A percentile compares a stretch with the other conserved stretches of the same genome.
Conservation (phyloP, 2,329 filamentous ascomycete species). For the Colletotrichum australisinense region DNA sequence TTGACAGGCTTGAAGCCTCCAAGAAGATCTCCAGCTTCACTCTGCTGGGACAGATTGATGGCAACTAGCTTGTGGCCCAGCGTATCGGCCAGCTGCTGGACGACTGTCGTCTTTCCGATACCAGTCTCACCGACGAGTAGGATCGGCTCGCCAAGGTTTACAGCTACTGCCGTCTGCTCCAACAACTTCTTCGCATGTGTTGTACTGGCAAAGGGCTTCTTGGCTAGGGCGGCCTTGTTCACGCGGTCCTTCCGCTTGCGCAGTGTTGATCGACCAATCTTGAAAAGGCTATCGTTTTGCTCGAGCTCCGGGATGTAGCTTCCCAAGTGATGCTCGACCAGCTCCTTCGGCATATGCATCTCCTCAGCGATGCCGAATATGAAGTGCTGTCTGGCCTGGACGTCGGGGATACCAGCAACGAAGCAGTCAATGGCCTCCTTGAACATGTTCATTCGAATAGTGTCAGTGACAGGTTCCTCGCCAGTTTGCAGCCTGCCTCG, state of each 20-base stretch:
- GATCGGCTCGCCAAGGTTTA: conserved; percentile 87
- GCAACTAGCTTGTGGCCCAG: conserved; percentile 89
- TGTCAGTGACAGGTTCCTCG: conserved; percentile 78
- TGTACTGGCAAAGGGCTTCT: conserved; percentile 86
- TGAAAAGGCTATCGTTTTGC: conserved; percentile 67
- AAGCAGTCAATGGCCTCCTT: conserved; percentile 96
- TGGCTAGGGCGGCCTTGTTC: conserved; percentile 61
- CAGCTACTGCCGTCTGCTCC: conserved; percentile 87
- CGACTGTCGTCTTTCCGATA: conserved; percentile 96
- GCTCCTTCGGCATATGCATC: conserved; percentile 86
- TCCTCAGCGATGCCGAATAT: conserved; percentile 83
- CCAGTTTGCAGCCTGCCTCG: conserved; percentile 69
- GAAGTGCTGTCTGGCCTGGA: conserved; percentile 68
- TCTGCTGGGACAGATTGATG: conserved; percentile 97
- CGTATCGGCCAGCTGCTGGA: conserved; percentile 89
- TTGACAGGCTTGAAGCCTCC: conserved; percentile 98
- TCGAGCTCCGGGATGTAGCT: conserved; percentile 79
- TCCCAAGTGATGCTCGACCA: conserved; percentile 80
- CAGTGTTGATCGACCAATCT: conserved; percentile 75
- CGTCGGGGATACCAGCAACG: conserved; percentile 80
- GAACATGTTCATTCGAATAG: conserved; percentile 84
- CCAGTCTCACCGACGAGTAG: conserved; percentile 98
- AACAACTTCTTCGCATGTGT: conserved; percentile 85
- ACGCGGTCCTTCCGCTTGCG: conserved; percentile 65
- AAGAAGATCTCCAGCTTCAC: conserved; percentile 93